Percentiles rank a stretch among this genome's conserved stretches.
phyloP scores from a whole-genome alignment of 179 eudicot species.

The Drosera spatulata region DNA sequence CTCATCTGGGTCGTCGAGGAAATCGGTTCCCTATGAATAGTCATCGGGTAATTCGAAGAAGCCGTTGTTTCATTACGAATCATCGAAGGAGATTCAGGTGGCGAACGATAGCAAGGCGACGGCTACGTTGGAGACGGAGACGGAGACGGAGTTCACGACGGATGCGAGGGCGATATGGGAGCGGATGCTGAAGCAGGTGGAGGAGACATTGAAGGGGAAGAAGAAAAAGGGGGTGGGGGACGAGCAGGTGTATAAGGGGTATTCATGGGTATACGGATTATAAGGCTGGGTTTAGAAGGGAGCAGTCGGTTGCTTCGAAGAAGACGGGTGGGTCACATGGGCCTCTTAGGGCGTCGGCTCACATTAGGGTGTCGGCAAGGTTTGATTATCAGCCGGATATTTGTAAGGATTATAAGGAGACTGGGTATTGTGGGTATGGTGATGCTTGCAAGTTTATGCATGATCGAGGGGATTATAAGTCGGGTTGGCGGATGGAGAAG shows the following conservation, averaged over 20 bases:
- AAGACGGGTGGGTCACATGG: slow-evolving; percentile 97
- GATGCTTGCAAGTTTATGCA: slow-evolving; percentile 97
- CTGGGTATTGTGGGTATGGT: slow-evolving; percentile 97
- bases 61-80: slow-evolving; percentile 58
- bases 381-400: slow-evolving; percentile 96
- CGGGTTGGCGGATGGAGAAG: slow-evolving; percentile 90
- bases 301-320: slow-evolving; percentile 66
- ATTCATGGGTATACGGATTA: slow-evolving; percentile 75
- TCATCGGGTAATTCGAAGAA: slow-evolving; percentile 25
- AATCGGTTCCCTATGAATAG: slow-evolving; percentile 16
- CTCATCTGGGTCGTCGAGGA: slow-evolving; percentile 47
- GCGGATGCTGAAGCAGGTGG: slow-evolving; percentile 35
- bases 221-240: slow-evolving; percentile 22
- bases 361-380: slow-evolving; percentile 83
- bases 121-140: slow-evolving; percentile 86
- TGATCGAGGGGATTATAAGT: slow-evolving; percentile 91
- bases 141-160: slow-evolving; percentile 66
- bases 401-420: slow-evolving; percentile 91
- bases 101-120: slow-evolving; percentile 81
- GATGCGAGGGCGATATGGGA: slow-evolving; percentile 67
- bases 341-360: slow-evolving; percentile 92
- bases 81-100: slow-evolving; percentile 70
- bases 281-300: slow-evolving; percentile 90
- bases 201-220: slow-evolving; percentile 27
- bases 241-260: slow-evolving; percentile 82